phyloP scores from a whole-genome alignment of 208 protist species.

The Strigomonas oncopelti region DNA sequence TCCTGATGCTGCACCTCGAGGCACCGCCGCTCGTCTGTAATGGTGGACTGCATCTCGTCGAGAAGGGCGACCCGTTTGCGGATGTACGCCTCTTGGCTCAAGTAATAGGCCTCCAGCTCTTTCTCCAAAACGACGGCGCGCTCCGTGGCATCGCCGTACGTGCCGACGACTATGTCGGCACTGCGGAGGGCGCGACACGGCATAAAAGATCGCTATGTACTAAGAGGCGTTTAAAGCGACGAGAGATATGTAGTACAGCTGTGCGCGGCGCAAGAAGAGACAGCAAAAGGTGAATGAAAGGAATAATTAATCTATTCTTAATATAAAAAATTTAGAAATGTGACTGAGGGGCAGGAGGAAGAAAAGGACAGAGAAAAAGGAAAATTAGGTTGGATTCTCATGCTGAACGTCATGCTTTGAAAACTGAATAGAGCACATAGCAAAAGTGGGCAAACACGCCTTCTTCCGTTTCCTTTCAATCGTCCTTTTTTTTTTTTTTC shows the following conservation, averaged over 20 bases:
- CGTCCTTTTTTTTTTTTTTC: no score
- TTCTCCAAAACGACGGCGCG: conserved; percentile 48
- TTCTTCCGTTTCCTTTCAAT: no score
- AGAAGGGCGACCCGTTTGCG: conserved; percentile 74
- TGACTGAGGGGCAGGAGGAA: no score
- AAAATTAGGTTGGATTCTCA: no score
- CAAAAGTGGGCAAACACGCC: no score
- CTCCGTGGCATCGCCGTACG: conserved; percentile 37
- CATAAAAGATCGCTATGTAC: neutral
- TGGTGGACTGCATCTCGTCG: conserved; percentile 72
- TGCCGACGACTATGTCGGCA: conserved; percentile 8
- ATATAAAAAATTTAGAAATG: no score
- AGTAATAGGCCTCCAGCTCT: conserved; percentile 73
- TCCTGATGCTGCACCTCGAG: conserved; percentile 83
- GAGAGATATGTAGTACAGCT: no score
- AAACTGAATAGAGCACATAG: no score
- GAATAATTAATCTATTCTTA: neutral
- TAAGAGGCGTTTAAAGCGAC: no score
- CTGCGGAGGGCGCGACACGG: neutral
- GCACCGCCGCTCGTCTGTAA: conserved; percentile 79
- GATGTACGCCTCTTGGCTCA: conserved; percentile 73
- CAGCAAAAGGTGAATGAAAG: neutral
- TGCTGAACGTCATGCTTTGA: no score
- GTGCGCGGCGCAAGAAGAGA: no score
- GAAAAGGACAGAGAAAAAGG: no score